Evolutionary conservation across 106 monocot genomes (phyloP).

Genomic region (Posidonia australis): DNA sequence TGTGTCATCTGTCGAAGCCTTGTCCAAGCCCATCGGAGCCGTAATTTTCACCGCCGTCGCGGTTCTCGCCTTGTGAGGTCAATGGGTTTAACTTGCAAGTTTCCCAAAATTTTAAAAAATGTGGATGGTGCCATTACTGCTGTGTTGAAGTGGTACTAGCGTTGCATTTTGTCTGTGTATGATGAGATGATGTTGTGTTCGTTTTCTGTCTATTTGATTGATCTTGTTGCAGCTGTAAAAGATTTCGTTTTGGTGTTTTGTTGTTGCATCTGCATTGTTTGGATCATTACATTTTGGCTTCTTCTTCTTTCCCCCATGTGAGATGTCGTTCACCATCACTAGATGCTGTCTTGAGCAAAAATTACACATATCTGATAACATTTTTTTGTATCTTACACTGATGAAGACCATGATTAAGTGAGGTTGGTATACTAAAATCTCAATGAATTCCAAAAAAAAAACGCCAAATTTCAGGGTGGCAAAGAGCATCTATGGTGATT

Average conservation of each 20-base stretch:
- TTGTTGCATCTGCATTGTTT: neutral
- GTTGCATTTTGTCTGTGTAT: neutral
- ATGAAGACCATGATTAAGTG: too few relatives aligned
- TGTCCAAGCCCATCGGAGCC: neutral
- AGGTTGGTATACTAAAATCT: too few relatives aligned
- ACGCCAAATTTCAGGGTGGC: too few relatives aligned
- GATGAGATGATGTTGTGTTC: neutral
- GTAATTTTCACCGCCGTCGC: neutral
- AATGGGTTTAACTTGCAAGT: neutral
- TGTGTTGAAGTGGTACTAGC: neutral
- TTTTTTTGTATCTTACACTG: too few relatives aligned
- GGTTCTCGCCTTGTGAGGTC: neutral
- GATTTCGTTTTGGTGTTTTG: neutral
- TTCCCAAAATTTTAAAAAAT: too few relatives aligned
- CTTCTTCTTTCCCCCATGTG: too few relatives aligned
- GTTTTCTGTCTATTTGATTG: neutral
- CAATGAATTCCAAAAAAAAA: too few relatives aligned
- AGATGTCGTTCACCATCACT: too few relatives aligned
- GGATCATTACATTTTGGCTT: too few relatives aligned
- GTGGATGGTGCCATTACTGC: neutral
- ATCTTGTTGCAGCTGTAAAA: neutral
- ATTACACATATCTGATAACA: too few relatives aligned
- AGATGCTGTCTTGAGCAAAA: too few relatives aligned
- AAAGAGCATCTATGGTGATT: too few relatives aligned
- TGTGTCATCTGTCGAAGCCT: neutral